Evolutionary conservation across 1,284 basidiomycete species (phyloP), one percentile per base, ranked within the genome.

Genomic region (Tetrapyrgos nigripes): DNA sequence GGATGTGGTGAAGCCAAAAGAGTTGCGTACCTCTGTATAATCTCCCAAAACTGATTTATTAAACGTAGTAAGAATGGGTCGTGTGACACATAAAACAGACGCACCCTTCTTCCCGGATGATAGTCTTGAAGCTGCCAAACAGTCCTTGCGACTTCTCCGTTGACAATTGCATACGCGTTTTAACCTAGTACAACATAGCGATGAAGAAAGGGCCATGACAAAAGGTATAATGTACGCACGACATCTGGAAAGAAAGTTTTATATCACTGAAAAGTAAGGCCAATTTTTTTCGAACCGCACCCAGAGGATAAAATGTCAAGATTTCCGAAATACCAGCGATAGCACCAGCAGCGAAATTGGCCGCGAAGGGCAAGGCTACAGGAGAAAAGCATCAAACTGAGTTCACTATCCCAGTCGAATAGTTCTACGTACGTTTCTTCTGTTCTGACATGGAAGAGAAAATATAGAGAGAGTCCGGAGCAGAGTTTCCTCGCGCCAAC

Each of bases 131-230:
- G 46, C 85, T 91, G 51, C 93, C 92, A 13, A 98, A 77, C 71
- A 98, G 86, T n/a, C 96, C 90, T 52, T 84, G 78, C 37, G 83
- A 79, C 75, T 93, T 94, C 17, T 91, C 92, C 5, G 89, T 92
- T 73, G 94, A 92, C 26, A 99, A 83, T 75, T 99, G 97, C 89
- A 98, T 96, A 31, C 97, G 92, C 11, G 97, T 99, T 82, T 99
- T 99, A 75, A 98, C 92, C 88, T 92, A 70, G 62, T 4, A 29
- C 21, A 28, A 17, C 37, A 59, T 52, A 48, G 51, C 44, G 55
- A 50, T 35, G 46, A 28, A 44, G 19, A 5, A 28, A 29, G 44
- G 17, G 70, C 67, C 57, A 40, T 9, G 19, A 11, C 17, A 17
- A 4, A 6, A 9, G 17, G 19, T 27, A 55, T 24, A 53, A 46